Conservation (phyloP, 768 basidiomycete genomes). For the Tylopilus vinaceipallidus region DNA sequence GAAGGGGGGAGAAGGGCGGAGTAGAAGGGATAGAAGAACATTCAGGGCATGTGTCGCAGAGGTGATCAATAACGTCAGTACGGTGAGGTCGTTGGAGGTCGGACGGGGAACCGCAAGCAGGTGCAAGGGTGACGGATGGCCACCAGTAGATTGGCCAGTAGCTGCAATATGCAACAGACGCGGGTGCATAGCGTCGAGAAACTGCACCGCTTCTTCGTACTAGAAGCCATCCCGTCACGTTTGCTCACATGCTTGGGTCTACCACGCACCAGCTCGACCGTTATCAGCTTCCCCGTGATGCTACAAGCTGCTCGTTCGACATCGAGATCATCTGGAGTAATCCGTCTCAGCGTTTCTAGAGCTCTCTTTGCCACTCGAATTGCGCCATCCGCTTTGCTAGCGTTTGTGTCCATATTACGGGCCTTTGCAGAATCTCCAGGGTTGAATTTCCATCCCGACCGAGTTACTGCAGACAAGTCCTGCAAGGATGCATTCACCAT, state of each 20-base stretch:
- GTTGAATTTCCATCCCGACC: slow-evolving; percentile 59
- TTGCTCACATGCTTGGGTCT: background rate
- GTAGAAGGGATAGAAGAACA: slow-evolving; percentile 34
- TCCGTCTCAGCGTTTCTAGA: slow-evolving; percentile 44
- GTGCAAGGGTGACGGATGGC: slow-evolving; percentile 15
- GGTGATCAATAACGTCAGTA: slow-evolving; percentile 57
- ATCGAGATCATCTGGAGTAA: slow-evolving; percentile 51
- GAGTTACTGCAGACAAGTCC: slow-evolving; percentile 46
- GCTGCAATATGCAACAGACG: slow-evolving; percentile 31
- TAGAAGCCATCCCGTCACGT: slow-evolving; percentile 25
- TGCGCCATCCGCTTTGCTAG: slow-evolving; percentile 36
- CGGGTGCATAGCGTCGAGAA: slow-evolving; percentile 47
- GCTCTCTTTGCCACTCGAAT: slow-evolving; percentile 39
- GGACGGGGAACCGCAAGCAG: slow-evolving; percentile 46
- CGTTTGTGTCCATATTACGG: slow-evolving; percentile 21
- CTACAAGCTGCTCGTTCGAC: slow-evolving; percentile 73
- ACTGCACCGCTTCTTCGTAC: slow-evolving; percentile 50
- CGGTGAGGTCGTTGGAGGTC: slow-evolving; percentile 24
- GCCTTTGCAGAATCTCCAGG: slow-evolving; percentile 25
- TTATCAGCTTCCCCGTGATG: slow-evolving; percentile 62
- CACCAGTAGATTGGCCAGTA: background rate
- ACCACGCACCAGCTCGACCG: slow-evolving; percentile 66
- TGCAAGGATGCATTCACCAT: slow-evolving; percentile 63
- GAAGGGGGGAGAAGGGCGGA: slow-evolving; percentile 18
- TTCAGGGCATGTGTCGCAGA: slow-evolving; percentile 57